Base-by-base conservation (phyloP, 1,284 basidiomycete genomes). In the Ustilago esculenta region DNA sequence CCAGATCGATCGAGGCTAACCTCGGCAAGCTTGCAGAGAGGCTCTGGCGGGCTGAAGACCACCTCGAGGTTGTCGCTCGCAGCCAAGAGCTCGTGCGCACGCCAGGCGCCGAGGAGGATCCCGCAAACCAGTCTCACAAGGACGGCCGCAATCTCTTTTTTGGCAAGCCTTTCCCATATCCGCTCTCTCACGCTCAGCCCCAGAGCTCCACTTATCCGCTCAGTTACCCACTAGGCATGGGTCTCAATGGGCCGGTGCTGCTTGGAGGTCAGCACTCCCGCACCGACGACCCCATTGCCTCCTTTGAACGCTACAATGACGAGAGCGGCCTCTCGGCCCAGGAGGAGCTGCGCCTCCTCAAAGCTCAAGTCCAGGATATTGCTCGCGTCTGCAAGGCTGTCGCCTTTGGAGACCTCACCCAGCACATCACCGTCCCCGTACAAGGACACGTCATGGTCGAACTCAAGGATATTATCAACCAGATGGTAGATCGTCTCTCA, bases 361-460 rank as follows among this genome's bases (percentile, higher is more conserved):
- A 92, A 83, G 90, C 90, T 18, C 92, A 94, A 84, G 91, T 94
- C 2, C 90, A 92, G 84, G 92, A 94, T 81, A 91, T 92, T 72
- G 90, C 90, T 36, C 86, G 93, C 33, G 94, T 98, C 27, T 97
- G 94, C 84, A 94, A 94, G 75, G 94, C 94, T 18, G 94, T 98
- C 69, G 95, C 95, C 0, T 87, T 89, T 20, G 94, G 94, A 27
- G 95, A 98, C 82, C 84, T 98, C 69, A 91, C 90, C 40, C 92
- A 97, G 84, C 95, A 96, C 85, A 96, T 98, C 72, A 94, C 92
- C 36, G 94, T 97, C 6, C 91, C 90, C 27, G 95, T 97, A 6
- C 92, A 97, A 83, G 94, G 94, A 70, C 90, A 91, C 58, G 92
- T 95, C 60, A 96, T 98, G 93, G 90, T 94, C 17, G 92, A 96